phyloP scores from a whole-genome alignment of 441 rosid genomes.

The Geranium incanum region DNA sequence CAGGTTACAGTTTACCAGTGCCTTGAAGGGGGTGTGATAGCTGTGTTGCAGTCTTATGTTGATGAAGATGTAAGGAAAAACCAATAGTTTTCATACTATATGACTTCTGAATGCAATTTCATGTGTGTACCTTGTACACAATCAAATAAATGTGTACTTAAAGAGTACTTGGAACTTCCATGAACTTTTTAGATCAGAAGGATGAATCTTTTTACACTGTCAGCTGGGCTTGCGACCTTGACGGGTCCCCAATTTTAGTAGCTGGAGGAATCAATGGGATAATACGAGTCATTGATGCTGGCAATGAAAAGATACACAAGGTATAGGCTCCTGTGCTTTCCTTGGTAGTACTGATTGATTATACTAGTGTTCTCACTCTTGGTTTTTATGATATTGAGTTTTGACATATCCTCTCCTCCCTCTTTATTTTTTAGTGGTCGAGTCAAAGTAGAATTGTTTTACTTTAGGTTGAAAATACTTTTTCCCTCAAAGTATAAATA shows the following conservation, averaged over 20 bases:
- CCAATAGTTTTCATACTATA: neutral
- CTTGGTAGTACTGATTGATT: neutral
- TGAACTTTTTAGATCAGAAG: constrained; percentile 69
- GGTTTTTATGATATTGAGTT: neutral
- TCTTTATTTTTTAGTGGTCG: too few species aligned
- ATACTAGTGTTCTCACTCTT: neutral
- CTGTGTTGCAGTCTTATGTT: constrained; percentile 68
- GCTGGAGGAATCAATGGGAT: constrained; percentile 93
- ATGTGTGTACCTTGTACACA: neutral
- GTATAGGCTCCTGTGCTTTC: constrained; percentile 28
- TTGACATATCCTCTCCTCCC: neutral
- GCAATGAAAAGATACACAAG: constrained; percentile 74
- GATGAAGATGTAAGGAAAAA: constrained; percentile 79
- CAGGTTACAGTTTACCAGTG: constrained; percentile 91
- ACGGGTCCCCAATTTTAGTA: constrained; percentile 58
- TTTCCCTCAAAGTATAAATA: neutral
- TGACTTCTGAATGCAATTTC: neutral
- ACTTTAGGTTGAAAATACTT: neutral
- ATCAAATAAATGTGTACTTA: constrained; percentile 18
- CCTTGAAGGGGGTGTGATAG: constrained; percentile 78
- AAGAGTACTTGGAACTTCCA: constrained; percentile 33
- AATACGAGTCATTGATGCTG: constrained; percentile 75
- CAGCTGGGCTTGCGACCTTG: constrained; percentile 75
- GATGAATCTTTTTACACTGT: constrained; percentile 89
- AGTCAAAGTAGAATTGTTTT: neutral